phyloP scores from a whole-genome alignment of 208 protist species.

The Trypanosoma mega region DNA sequence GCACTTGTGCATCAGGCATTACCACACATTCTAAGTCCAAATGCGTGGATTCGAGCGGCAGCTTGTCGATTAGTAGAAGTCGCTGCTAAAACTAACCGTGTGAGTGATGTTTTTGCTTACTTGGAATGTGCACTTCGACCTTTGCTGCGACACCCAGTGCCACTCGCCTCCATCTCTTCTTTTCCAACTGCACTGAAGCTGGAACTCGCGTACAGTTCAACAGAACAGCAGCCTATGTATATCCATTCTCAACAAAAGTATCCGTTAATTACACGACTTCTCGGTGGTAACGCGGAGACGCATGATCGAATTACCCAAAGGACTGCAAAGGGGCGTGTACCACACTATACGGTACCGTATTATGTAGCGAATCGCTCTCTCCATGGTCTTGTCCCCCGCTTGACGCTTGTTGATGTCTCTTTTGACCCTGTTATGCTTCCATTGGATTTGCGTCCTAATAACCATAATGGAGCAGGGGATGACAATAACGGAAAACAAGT shows the following conservation, averaged over 20 bases:
- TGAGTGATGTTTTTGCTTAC: slow-evolving; percentile 43
- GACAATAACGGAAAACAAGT: background rate
- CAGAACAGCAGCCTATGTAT: no score
- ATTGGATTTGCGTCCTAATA: background rate
- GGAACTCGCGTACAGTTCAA: slow-evolving; percentile 9
- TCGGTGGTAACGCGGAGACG: slow-evolving; percentile 8
- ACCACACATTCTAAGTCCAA: slow-evolving; percentile 39
- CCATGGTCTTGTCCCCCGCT: slow-evolving; percentile 4
- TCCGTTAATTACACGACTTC: no score
- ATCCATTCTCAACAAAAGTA: no score
- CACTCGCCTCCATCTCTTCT: slow-evolving; percentile 8
- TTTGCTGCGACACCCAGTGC: slow-evolving; percentile 14
- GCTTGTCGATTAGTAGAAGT: slow-evolving; percentile 51
- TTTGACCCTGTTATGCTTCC: slow-evolving; percentile 15
- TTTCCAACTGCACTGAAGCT: slow-evolving; percentile 18
- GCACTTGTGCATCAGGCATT: slow-evolving; percentile 56
- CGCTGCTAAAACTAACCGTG: slow-evolving; percentile 42
- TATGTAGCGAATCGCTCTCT: slow-evolving; percentile 6
- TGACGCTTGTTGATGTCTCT: slow-evolving; percentile 15
- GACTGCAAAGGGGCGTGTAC: background rate
- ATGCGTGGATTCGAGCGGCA: slow-evolving; percentile 47
- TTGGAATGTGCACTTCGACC: slow-evolving; percentile 43
- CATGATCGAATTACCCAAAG: slow-evolving; percentile 1
- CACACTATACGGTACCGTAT: slow-evolving; percentile 7
- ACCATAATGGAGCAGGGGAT: background rate